Conservation (phyloP, 1,284 basidiomycete genomes). For the Ustilago sp. region DNA sequence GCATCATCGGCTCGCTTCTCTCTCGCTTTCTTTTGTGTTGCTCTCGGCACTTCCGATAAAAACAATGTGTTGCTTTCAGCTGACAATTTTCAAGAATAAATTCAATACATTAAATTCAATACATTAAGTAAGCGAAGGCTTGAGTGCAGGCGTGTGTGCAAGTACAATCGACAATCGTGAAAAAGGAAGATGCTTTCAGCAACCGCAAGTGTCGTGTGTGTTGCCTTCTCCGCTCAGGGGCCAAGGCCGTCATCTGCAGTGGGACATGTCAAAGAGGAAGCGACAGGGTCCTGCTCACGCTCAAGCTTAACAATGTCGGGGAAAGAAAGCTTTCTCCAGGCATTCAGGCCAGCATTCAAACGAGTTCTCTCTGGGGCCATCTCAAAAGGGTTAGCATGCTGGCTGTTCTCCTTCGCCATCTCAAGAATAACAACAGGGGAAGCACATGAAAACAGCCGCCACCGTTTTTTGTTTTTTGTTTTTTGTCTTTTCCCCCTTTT, state of each 20-base stretch:
- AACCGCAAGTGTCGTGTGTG: background rate
- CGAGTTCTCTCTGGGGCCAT: background rate
- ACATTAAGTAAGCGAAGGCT: too few relatives aligned
- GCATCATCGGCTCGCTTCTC: background rate
- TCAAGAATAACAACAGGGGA: background rate
- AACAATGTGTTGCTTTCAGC: slow-evolving; percentile 19
- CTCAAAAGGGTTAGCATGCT: background rate
- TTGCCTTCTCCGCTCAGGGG: slow-evolving; percentile 5
- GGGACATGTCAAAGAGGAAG: background rate
- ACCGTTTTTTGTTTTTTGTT: background rate
- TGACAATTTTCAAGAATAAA: background rate
- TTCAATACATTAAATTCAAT: too few relatives aligned
- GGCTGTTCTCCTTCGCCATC: background rate
- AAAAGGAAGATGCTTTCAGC: too few relatives aligned
- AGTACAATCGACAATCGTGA: too few relatives aligned
- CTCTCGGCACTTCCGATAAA: slow-evolving; percentile 8
- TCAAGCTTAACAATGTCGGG: background rate
- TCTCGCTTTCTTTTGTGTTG: slow-evolving; percentile 1
- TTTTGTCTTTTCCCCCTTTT: background rate
- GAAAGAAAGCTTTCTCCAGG: slow-evolving; percentile 8
- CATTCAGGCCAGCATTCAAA: background rate
- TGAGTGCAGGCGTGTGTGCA: background rate
- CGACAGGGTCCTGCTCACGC: slow-evolving; percentile 6
- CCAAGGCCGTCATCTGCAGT: background rate
- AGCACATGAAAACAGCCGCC: slow-evolving; percentile 8